phyloP scores from a whole-genome alignment of 805 yeast genomes.

The Candida dajiaensis region DNA sequence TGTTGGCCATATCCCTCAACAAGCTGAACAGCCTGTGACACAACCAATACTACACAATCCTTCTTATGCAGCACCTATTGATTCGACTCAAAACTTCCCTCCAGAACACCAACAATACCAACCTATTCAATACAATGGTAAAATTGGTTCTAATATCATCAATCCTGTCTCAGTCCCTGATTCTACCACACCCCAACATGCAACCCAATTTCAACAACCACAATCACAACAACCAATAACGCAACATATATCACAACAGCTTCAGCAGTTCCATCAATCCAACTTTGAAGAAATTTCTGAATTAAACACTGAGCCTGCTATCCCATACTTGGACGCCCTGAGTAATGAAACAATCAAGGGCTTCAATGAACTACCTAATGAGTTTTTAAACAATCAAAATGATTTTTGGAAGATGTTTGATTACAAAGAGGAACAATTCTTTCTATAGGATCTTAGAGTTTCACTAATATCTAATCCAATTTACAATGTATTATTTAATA shows the following conservation, averaged over 20 bases:
- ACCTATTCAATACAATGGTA: neutral
- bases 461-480: too few relatives aligned
- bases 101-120: neutral
- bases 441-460: constrained; percentile 5
- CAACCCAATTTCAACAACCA: neutral
- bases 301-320: constrained; percentile 3
- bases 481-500: too few relatives aligned
- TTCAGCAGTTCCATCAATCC: neutral
- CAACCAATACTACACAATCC: neutral
- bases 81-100: neutral
- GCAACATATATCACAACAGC: neutral
- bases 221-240: neutral
- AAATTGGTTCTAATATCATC: neutral
- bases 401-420: constrained; percentile 25
- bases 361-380: constrained; percentile 14
- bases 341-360: constrained; percentile 23
- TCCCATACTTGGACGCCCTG: constrained; percentile 16
- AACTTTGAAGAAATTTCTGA: constrained; percentile 1
- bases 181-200: neutral
- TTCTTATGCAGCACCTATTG: neutral
- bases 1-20: neutral
- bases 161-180: neutral
- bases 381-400: constrained; percentile 10
- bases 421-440: constrained; percentile 22
- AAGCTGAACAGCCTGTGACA: neutral